Conservation (phyloP, 169 alveolate genomes). For the Plasmodium fragile region DNA sequence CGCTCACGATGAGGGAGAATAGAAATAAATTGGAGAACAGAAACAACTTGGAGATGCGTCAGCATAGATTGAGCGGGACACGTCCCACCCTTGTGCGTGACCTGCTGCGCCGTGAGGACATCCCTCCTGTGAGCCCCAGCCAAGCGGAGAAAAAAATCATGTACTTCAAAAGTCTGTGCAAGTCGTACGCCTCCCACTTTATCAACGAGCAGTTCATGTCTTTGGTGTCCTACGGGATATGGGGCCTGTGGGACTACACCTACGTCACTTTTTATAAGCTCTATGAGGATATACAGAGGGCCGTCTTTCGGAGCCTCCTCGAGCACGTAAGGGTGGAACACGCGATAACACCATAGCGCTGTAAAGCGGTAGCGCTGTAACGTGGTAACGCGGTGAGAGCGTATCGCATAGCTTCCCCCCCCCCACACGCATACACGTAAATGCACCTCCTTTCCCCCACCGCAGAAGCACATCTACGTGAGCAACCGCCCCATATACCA, state of each 20-base stretch:
- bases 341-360: background rate
- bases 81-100: background rate
- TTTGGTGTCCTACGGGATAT: conserved; percentile 54
- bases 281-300: conserved; percentile 47
- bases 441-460: conserved; percentile 2
- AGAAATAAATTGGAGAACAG: background rate
- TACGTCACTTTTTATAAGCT: conserved; percentile 54
- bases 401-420: background rate
- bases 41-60: background rate
- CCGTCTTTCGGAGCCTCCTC: conserved; percentile 33
- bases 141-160: conserved; percentile 3
- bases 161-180: conserved; percentile 40
- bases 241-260: conserved; percentile 73
- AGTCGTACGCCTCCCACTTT: conserved; percentile 37
- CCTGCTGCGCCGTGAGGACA: background rate
- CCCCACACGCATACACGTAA: too few species aligned
- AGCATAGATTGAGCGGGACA: background rate
- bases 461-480: conserved; percentile 54
- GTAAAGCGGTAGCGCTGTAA: background rate
- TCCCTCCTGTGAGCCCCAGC: background rate
- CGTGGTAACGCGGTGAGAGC: background rate
- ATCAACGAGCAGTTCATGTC: conserved; percentile 69
- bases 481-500: conserved; percentile 72
- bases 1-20: conserved; percentile 13
- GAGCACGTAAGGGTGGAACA: conserved; percentile 5